Evolutionary conservation across 306 rosid genomes (phyloP), one percentile per base, ranked within the genome.

Genomic region (Corylus avellana): DNA sequence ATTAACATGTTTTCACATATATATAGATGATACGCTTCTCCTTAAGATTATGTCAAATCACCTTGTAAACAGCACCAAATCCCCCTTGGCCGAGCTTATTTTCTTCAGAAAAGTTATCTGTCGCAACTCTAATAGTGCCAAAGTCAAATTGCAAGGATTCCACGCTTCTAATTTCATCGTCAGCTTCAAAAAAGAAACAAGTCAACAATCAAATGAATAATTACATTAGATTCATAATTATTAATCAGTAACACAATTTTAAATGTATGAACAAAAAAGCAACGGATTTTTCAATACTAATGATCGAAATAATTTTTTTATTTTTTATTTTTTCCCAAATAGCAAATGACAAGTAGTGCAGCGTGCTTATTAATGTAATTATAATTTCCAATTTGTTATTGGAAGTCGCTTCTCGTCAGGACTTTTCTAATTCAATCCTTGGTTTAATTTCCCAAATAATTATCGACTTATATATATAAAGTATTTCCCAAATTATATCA

Each of bases 31-130:
- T 32, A 32, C 35, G 3, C 35, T 32, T 32, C 35, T 32, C 35
- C 35, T 1, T 32, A 2, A 32, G 35, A 32, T 32, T 32, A 32
- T 32, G 2, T 32, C 35, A 32, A 32, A 32, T 32, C 2, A 32
- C 35, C 35, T 32, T 32, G 2, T 32, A 32, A 32, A 32, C 35
- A 32, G 35, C 35, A 32, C 35, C 35, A 32, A 32, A 32, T 50
- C 91, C 87, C 20, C 91, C 87, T 51, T 83, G 54, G 18, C 91
- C 87, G n/a, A 85, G 80, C 32, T 80, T 88, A 29, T 88, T 83
- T 55, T 35, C 80, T 3, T 80, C 67, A 4, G 80, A 80, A 68
- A 87, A 85, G 27, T 78, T 32, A 50, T 83, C 18, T 0, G 85
- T 83, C 4, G 84, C 87, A 5, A n/a, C 57, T 68, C 49, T 59